These are phyloP conservation scores for Neopestalotiopsis sp. DNA, from an alignment of 2,329 filamentous ascomycete genomes.

Conservation along the genomic window DNA sequence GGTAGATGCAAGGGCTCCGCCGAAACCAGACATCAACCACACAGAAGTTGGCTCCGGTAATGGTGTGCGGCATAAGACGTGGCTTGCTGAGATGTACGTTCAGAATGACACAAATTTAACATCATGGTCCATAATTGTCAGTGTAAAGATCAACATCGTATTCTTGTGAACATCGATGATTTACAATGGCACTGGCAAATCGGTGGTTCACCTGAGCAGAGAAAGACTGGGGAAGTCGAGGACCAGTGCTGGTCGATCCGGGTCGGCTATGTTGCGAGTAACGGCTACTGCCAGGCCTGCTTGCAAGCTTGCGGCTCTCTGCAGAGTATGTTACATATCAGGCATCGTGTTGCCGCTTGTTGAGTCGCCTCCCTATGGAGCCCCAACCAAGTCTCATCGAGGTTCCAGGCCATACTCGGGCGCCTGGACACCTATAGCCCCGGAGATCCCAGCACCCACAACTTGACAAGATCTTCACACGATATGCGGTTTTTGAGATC, in stretches of 20 bases:
- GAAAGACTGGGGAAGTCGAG: slow-evolving; percentile 5
- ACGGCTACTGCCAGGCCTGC: not conserved
- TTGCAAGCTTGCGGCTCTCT: slow-evolving; percentile 11
- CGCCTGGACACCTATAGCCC: slow-evolving; percentile 19
- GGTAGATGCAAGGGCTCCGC: slow-evolving; percentile 20
- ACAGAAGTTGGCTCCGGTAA: slow-evolving; percentile 7
- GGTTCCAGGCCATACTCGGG: slow-evolving; percentile 17
- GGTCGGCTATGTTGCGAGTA: slow-evolving; percentile 3
- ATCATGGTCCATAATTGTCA: slow-evolving; percentile 9
- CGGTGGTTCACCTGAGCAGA: not conserved
- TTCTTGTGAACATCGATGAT: not conserved
- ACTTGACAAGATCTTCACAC: slow-evolving; percentile 12
- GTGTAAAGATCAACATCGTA: not conserved
- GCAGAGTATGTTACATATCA: slow-evolving; percentile 1
- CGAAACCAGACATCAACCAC: slow-evolving; percentile 12
- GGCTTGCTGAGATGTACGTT: slow-evolving; percentile 23
- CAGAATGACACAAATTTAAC: slow-evolving; percentile 24
- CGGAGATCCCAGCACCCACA: slow-evolving; percentile 15
- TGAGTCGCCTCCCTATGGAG: slow-evolving; percentile 18
- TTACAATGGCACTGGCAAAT: not conserved
- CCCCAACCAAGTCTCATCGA: slow-evolving; percentile 12
- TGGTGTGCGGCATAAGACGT: slow-evolving; percentile 16
- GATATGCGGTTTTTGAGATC: slow-evolving; percentile 10
- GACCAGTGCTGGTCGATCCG: not conserved
- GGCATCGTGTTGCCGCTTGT: slow-evolving; percentile 4